phyloP scores from a whole-genome alignment of 257 asterid species.

The Lycium barbarum region DNA sequence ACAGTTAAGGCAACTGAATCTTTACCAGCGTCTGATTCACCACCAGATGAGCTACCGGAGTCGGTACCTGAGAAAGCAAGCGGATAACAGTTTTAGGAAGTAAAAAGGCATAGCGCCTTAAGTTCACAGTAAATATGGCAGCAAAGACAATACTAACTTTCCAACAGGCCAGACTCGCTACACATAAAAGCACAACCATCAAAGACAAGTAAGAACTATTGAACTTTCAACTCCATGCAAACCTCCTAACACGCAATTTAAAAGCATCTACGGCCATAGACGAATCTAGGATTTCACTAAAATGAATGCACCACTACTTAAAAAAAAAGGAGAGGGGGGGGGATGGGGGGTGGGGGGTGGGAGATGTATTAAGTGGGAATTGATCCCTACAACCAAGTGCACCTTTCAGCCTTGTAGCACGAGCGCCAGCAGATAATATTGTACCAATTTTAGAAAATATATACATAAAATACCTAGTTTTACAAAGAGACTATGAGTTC shows the following conservation, averaged over 20 bases:
- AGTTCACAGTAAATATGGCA: neutral
- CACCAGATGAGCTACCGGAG: conserved; percentile 44
- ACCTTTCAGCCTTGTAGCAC: too few species aligned
- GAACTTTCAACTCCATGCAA: neutral
- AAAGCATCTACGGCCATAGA: neutral
- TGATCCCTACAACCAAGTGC: too few species aligned
- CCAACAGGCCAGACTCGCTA: neutral
- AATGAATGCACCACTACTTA: too few species aligned
- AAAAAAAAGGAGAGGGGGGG: too few species aligned
- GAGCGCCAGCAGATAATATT: too few species aligned
- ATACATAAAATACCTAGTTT: too few species aligned
- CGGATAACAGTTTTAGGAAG: neutral
- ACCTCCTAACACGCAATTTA: neutral
- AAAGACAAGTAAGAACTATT: neutral
- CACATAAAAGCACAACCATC: neutral
- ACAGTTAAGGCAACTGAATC: conserved; percentile 38
- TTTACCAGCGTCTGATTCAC: conserved; percentile 56
- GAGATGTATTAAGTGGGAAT: too few species aligned
- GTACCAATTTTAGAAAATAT: too few species aligned
- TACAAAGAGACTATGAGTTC: too few species aligned
- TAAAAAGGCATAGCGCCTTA: neutral
- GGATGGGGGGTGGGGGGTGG: too few species aligned
- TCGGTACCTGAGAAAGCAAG: conserved; percentile 46
- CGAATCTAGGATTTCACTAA: too few species aligned
- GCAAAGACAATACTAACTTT: neutral